Base-by-base conservation (phyloP, 805 yeast genomes). In the Alloascoidea hylecoeti region DNA sequence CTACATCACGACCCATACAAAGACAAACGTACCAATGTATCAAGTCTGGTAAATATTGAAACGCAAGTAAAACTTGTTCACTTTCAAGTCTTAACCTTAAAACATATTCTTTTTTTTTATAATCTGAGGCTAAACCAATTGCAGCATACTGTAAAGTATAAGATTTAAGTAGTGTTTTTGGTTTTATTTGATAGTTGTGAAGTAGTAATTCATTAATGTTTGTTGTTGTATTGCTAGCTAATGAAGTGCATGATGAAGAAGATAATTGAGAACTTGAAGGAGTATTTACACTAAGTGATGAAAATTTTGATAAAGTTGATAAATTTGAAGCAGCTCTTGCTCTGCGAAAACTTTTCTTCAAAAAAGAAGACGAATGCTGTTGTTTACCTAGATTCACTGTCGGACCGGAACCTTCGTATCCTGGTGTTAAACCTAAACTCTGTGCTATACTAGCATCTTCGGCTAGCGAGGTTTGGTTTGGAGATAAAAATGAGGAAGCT, bases 41-140 rank as follows among this genome's bases (percentile, higher is more conserved):
- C 64, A 81, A 62, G 23, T 70, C 17, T n/a, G 14, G 27, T 34
- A 34, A n/a, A 5, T 12, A 16, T 6, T 16, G 13, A 18, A 14
- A 34, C 13, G 9, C 15, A 34, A 34, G 14, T 5, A 34, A 18
- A 41, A 79, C 63, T 46, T 81, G 92, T 49, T 79, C 84, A 30
- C 74, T 67, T 52, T 81, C 92, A 34, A 73, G 61, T 30, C 94
- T 63, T 16, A 81, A 42, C 39, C 94, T 57, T 19, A 81, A 53
- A 3, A 75, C 78, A 46, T 72, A 69, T 9, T 68, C 62, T 44
- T 64, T 69, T 50, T 79, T 78, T 41, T 69, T 69, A 49, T 78
- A 78, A 50, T 81, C 94, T 2, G 69, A 61, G 0, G 92, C 88
- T 15, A 78, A 55, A 0, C 94, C 94, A 37, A 76, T 51, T 46